Percentiles rank a stretch among this genome's conserved stretches.
phyloP scores from a whole-genome alignment of 2,329 filamentous ascomycete genomes.

The Neoascochyta sp. region DNA sequence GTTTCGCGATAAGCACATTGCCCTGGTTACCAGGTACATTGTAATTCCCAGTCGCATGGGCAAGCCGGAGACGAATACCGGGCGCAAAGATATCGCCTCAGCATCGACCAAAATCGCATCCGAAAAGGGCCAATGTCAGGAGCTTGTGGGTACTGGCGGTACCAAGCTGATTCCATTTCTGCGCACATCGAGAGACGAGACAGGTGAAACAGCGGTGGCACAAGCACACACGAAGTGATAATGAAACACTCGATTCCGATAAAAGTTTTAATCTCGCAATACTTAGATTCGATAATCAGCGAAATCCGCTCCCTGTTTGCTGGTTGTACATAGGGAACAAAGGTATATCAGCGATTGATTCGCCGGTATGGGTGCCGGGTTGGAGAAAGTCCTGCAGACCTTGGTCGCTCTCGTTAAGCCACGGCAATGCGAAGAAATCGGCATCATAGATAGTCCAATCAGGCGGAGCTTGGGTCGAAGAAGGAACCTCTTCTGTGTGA shows the following conservation, averaged over 20 bases:
- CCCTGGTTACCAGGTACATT: constrained; percentile 53
- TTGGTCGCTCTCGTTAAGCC: constrained; percentile 30
- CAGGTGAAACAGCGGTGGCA: constrained; percentile 40
- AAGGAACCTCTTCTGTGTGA: constrained; percentile 4
- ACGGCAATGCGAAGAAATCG: constrained; percentile 30
- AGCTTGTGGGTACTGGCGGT: constrained; percentile 50
- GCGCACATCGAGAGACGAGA: constrained; percentile 51
- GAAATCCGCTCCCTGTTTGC: constrained; percentile 13
- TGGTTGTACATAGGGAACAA: constrained; percentile 32
- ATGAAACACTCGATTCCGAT: too few relatives aligned
- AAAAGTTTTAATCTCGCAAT: too few relatives aligned
- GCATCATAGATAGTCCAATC: constrained; percentile 34
- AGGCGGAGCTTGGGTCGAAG: constrained; percentile 8
- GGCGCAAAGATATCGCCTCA: constrained; percentile 44
- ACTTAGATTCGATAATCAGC: too few relatives aligned
- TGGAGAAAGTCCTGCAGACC: constrained; percentile 31
- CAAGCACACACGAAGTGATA: too few relatives aligned
- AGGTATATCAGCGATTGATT: constrained; percentile 30
- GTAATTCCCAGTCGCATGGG: constrained; percentile 41
- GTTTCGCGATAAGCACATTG: constrained; percentile 52
- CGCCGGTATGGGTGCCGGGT: constrained; percentile 28
- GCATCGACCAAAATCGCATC: constrained; percentile 41
- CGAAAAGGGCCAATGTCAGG: constrained; percentile 31
- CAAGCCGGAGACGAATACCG: constrained; percentile 17
- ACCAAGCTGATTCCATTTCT: constrained; percentile 53